phyloP scores from a whole-genome alignment of 1,284 basidiomycete genomes.

The Leccinum insigne region DNA sequence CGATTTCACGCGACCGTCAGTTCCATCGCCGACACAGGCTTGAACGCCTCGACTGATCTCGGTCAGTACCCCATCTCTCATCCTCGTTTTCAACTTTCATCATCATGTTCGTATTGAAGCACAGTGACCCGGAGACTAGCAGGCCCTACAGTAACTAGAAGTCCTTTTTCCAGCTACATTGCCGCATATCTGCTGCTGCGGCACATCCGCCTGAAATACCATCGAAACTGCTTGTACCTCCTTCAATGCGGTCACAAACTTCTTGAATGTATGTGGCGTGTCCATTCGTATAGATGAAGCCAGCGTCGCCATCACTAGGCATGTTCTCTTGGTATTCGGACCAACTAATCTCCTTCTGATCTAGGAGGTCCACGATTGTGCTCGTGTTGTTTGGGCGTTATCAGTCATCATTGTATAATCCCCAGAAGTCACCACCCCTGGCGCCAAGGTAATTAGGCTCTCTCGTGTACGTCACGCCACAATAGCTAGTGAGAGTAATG shows the following conservation, averaged over 20 bases:
- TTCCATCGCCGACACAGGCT: constrained; percentile 96
- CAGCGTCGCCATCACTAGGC: constrained; percentile 53
- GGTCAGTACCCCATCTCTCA: constrained; percentile 46
- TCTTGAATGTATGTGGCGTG: too few species aligned
- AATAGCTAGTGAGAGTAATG: constrained; percentile 52
- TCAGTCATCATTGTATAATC: constrained; percentile 47
- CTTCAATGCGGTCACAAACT: not conserved
- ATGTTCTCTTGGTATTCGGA: constrained; percentile 59
- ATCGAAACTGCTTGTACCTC: too few species aligned
- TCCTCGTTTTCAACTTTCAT: too few species aligned
- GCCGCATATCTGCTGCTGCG: too few species aligned
- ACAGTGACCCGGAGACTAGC: too few species aligned
- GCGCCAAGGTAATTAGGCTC: constrained; percentile 62
- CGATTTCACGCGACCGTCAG: constrained; percentile 97
- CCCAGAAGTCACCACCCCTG: constrained; percentile 60
- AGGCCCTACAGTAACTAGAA: too few species aligned
- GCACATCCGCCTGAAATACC: too few species aligned
- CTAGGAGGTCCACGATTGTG: constrained; percentile 62
- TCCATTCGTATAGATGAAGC: constrained; percentile 46
- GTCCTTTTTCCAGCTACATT: too few species aligned
- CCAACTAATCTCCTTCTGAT: constrained; percentile 59
- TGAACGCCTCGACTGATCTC: constrained; percentile 90
- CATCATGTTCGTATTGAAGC: too few species aligned
- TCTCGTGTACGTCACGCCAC: constrained; percentile 61
- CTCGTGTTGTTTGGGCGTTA: constrained; percentile 24